These are phyloP conservation scores for Leucoagaricus sp. DNA, from an alignment of 1,284 basidiomycete genomes.

Conservation along the genomic window DNA sequence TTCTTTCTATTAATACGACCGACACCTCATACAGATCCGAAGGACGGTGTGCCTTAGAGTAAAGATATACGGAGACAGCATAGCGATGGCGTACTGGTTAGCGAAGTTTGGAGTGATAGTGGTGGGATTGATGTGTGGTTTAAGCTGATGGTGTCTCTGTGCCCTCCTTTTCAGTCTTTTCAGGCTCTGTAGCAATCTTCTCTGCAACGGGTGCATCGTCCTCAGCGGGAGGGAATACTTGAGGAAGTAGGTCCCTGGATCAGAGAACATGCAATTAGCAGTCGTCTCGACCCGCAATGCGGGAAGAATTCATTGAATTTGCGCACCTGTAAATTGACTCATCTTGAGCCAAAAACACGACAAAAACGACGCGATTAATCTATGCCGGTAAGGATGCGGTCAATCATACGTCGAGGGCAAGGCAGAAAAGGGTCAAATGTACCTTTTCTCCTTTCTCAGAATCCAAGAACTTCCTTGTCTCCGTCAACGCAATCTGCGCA, in stretches of 20 bases:
- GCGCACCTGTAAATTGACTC: slow-evolving; percentile 65
- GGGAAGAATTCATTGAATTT: not conserved
- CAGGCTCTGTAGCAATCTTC: not conserved
- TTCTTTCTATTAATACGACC: slow-evolving; percentile 1
- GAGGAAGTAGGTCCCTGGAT: slow-evolving; percentile 54
- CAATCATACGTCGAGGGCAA: too few relatives aligned
- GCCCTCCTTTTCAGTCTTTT: not conserved
- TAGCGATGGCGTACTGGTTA: not conserved
- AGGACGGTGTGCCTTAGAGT: not conserved
- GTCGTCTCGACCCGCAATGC: not conserved
- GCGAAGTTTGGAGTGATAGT: not conserved
- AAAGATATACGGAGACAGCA: not conserved
- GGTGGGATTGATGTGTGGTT: not conserved
- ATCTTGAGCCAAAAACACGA: slow-evolving; percentile 70
- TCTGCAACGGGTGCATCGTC: slow-evolving; percentile 3
- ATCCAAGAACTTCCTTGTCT: slow-evolving; percentile 61
- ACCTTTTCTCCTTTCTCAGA: slow-evolving; percentile 52
- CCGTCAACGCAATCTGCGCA: slow-evolving; percentile 66
- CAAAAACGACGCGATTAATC: slow-evolving; percentile 75
- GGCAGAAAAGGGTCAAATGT: too few relatives aligned
- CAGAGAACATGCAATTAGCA: not conserved
- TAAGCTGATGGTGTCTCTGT: not conserved
- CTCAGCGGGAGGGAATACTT: slow-evolving; percentile 56
- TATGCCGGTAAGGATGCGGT: slow-evolving; percentile 27
- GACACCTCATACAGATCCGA: not conserved